Percentiles rank a stretch among this genome's conserved stretches.
phyloP scores from a whole-genome alignment of 2,329 filamentous ascomycete genomes.

The Aciculosporium take region DNA sequence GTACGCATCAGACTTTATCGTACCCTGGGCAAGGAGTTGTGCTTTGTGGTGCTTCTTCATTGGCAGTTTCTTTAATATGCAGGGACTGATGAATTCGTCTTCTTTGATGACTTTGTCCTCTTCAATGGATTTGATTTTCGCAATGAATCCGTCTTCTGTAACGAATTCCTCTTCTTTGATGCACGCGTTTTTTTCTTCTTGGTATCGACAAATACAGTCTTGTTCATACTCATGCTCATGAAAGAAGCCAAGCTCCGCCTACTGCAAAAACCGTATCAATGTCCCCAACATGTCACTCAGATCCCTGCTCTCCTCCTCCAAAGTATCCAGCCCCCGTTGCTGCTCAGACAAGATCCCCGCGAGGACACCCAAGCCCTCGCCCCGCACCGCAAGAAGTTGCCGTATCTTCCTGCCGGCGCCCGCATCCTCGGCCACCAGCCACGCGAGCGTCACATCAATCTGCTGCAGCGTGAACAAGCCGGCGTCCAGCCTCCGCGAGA shows the following conservation, averaged over 20 bases:
- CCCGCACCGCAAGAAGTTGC: slow-evolving; percentile 49
- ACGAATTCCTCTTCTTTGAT: no score
- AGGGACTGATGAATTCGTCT: no score
- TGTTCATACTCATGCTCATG: background rate
- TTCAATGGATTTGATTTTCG: no score
- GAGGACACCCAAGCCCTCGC: slow-evolving; percentile 50
- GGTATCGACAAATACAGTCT: background rate
- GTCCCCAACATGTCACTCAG: slow-evolving; percentile 40
- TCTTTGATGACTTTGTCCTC: no score
- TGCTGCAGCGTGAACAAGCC: slow-evolving; percentile 74
- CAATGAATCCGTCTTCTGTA: no score
- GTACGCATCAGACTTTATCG: no score
- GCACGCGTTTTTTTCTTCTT: no score
- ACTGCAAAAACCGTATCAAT: slow-evolving; percentile 34
- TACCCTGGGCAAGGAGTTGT: no score
- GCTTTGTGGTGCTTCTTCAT: no score
- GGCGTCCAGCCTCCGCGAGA: slow-evolving; percentile 64
- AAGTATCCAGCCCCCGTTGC: slow-evolving; percentile 36
- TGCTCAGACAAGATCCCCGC: slow-evolving; percentile 52
- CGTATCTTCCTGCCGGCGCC: slow-evolving; percentile 55
- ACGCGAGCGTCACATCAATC: slow-evolving; percentile 73
- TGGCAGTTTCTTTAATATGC: no score
- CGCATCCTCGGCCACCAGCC: slow-evolving; percentile 79
- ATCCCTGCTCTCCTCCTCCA: slow-evolving; percentile 45
- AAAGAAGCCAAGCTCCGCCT: slow-evolving; percentile 5